Conservation (phyloP, 2,329 filamentous ascomycete genomes). For the Trichoderma atrobrunneum region DNA sequence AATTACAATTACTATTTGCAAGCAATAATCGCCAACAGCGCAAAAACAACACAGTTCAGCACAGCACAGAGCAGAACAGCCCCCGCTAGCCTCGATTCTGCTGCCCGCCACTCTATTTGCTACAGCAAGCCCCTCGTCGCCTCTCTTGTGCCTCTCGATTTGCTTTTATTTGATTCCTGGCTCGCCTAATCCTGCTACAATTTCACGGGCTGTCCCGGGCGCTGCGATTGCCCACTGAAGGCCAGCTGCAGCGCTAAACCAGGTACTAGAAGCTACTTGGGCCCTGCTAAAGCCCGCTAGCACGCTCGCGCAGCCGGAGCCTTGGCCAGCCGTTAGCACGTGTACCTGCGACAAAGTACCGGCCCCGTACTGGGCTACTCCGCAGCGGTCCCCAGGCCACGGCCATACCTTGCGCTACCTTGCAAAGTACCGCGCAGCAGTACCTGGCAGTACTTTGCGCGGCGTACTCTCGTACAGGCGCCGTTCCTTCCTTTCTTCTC, state of each 20-base stretch:
- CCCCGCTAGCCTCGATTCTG: slow-evolving; percentile 10
- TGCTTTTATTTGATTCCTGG: neutral
- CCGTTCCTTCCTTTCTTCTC: slow-evolving; percentile 7
- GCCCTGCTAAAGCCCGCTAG: neutral
- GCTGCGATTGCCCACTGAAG: neutral
- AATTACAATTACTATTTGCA: neutral
- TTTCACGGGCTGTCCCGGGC: neutral
- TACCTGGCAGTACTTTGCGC: slow-evolving; percentile 1
- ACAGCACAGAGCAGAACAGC: neutral
- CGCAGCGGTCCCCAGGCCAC: neutral
- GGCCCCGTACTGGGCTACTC: neutral
- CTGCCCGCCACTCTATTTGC: slow-evolving; percentile 15
- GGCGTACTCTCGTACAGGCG: neutral
- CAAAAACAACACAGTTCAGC: neutral
- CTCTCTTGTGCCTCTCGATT: neutral
- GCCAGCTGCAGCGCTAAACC: neutral
- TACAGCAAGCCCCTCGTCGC: neutral
- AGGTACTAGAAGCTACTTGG: neutral
- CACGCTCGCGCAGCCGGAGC: neutral
- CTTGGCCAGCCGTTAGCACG: slow-evolving; percentile 2
- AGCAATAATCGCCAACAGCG: neutral
- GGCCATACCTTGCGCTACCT: neutral
- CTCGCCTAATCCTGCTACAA: slow-evolving; percentile 4
- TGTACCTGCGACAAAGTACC: neutral
- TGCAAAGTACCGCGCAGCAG: neutral